Evolutionary conservation across 2,329 filamentous ascomycete genomes (phyloP), one percentile per base, ranked within the genome.

Genomic region (Stachybotrys elegans): DNA sequence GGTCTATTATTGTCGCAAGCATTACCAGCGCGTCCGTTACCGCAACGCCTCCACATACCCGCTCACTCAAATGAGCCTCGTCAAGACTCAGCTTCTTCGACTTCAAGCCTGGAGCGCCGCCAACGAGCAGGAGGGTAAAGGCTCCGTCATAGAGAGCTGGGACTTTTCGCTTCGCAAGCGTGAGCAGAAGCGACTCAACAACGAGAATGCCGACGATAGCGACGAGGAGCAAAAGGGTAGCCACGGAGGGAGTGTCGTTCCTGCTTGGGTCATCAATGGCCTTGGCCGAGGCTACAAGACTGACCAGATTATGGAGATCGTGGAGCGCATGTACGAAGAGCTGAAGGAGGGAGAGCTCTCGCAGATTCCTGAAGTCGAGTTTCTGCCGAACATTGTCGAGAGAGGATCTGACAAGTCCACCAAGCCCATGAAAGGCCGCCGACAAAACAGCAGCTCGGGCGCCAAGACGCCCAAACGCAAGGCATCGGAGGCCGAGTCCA

Each of bases 1-100:
- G 86, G 79, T 88, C 1, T 79, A 84, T 55, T 84, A 80, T 58
- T 93, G 88, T 61, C 79, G 88, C 27, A 91, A 91, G 58, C 85
- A 91, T 57, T 93, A 93, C 60, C 88, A 93, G 63, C 79, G 87
- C 6, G 76, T 75, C 35, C 74, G 84, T 0, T 91, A 90, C 57
- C 75, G 84, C n/a, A 81, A 81, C 43, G 72, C 72, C 2, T 69
- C 72, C 25, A 74, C 81, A 19, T 79, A 85, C 60, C 78, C 79
- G 42, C 65, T 75, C 59, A 59, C 76, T 1, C 84, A 89, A 57
- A 81, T 81, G 44, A 72, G 80, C 3, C 70, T 88, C 2, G 76
- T 89, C 1, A 67, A 76, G 43, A 69, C 73, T 23, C 83, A 87
- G 52, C 75, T 89, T 31, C 61, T 70, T 9, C 73, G 78, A 1